Percentiles rank a stretch among this genome's conserved stretches.
Conservation (phyloP, 2,329 filamentous ascomycete genomes). For the Colletotrichum limetticola region DNA sequence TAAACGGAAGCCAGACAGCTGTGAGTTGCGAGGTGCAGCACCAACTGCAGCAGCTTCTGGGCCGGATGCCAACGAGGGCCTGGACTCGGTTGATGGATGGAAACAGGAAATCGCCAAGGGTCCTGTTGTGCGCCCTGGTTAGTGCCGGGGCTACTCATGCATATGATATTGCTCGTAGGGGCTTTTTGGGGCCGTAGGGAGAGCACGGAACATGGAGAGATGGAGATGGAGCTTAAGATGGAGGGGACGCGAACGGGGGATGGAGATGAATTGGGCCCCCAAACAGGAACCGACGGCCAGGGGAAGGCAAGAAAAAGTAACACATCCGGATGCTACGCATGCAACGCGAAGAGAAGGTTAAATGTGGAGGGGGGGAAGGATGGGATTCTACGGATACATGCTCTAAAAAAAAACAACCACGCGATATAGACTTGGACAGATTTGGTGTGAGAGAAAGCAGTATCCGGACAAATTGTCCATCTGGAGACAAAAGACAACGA, state of each 20-base stretch:
- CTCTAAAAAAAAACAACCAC: neutral
- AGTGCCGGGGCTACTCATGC: constrained; percentile 30
- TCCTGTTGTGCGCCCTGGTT: constrained; percentile 32
- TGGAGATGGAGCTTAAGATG: constrained; percentile 20
- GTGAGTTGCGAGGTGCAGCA: neutral
- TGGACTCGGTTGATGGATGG: constrained; percentile 21
- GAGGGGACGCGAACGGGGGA: constrained; percentile 19
- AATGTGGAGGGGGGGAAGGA: neutral
- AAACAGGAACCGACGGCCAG: constrained; percentile 16
- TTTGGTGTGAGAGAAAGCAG: neutral
- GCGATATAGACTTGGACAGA: neutral
- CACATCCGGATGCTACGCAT: neutral
- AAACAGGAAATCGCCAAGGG: constrained; percentile 22
- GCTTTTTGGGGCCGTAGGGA: constrained; percentile 7
- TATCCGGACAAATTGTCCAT: neutral
- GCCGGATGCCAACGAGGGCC: constrained; percentile 22
- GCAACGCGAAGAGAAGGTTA: constrained; percentile 14
- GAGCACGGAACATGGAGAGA: constrained; percentile 23
- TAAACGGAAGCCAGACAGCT: constrained; percentile 2
- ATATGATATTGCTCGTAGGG: constrained; percentile 19
- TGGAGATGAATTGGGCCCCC: constrained; percentile 26
- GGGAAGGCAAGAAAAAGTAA: constrained; percentile 9
- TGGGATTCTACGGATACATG: neutral
- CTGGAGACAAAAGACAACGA: neutral
- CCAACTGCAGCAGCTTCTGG: constrained; percentile 12